These are phyloP conservation scores for Alternaria sp. DNA, from an alignment of 2,329 filamentous ascomycete species.

Conservation along the genomic window DNA sequence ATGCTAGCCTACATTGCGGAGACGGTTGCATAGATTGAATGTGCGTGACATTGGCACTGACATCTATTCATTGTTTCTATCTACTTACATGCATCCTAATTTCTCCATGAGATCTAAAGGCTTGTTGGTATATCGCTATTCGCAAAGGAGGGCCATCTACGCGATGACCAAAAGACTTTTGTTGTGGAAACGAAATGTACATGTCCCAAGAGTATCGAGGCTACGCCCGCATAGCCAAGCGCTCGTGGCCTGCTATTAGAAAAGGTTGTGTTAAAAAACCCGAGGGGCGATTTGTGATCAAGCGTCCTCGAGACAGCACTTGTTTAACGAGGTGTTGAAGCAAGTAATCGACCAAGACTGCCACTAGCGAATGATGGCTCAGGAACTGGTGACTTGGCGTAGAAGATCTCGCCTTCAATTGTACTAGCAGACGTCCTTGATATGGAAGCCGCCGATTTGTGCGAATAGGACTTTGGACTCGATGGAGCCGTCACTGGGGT, in stretches of 20 bases:
- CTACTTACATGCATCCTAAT: not conserved
- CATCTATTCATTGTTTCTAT: not conserved
- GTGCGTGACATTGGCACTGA: not conserved
- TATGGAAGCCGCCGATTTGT: conserved; percentile 41
- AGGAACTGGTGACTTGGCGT: conserved; percentile 44
- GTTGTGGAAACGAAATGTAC: not conserved
- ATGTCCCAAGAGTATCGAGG: not conserved
- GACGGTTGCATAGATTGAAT: not conserved
- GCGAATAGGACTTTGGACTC: conserved; percentile 43
- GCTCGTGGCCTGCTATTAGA: not conserved
- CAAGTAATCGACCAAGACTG: conserved; percentile 47
- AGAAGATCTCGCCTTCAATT: conserved; percentile 48
- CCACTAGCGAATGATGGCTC: conserved; percentile 44
- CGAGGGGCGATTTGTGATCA: not conserved
- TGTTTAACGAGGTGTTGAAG: conserved; percentile 28
- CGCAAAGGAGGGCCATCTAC: not conserved
- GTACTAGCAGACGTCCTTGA: conserved; percentile 42
- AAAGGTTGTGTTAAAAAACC: not conserved
- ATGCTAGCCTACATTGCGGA: not conserved
- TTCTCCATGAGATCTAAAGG: not conserved
- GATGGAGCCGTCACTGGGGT: conserved; percentile 48
- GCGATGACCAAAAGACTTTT: not conserved
- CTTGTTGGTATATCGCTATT: conserved; percentile 2
- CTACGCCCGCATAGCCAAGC: conserved; percentile 9
- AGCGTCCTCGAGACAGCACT: not conserved